Percentiles rank a stretch among this genome's conserved stretches.
Evolutionary conservation across 768 basidiomycete species (phyloP).

Genomic region (Termitomyces titanicus): DNA sequence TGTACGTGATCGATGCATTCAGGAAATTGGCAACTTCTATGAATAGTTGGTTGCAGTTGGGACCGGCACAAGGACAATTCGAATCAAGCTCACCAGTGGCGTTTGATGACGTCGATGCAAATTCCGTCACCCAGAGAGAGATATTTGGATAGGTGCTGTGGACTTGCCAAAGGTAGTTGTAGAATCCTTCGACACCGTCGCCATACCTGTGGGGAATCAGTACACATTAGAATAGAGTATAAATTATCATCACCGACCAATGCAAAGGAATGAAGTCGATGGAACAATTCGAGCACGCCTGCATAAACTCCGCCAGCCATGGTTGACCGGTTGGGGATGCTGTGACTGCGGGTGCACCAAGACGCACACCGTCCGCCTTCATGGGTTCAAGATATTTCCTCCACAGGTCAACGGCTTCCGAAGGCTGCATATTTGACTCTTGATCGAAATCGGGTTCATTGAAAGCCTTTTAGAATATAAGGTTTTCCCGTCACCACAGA

Average conservation of each 20-base stretch:
- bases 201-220: slow-evolving; percentile 49
- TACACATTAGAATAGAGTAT: slow-evolving; percentile 23
- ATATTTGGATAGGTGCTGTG: slow-evolving; percentile 44
- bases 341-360: slow-evolving; percentile 59
- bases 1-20: slow-evolving; percentile 51
- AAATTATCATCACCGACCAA: slow-evolving; percentile 27
- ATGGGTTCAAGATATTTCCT: slow-evolving; percentile 54
- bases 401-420: slow-evolving; percentile 52
- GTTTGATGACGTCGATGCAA: slow-evolving; percentile 50
- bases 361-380: slow-evolving; percentile 40
- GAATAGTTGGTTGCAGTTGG: neutral
- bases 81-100: slow-evolving; percentile 27
- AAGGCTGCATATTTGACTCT: slow-evolving; percentile 43
- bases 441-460: slow-evolving; percentile 53
- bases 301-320: slow-evolving; percentile 53
- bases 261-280: slow-evolving; percentile 50
- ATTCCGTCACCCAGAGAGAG: slow-evolving; percentile 67
- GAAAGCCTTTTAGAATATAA: slow-evolving; percentile 37
- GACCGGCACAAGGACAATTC: neutral
- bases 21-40: slow-evolving; percentile 50
- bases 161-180: slow-evolving; percentile 50
- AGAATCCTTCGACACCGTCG: slow-evolving; percentile 49
- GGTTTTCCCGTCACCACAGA: slow-evolving; percentile 25
- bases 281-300: slow-evolving; percentile 46
- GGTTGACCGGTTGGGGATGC: slow-evolving; percentile 46